These are phyloP conservation scores for Pleurotus cornucopiae DNA, from an alignment of 768 basidiomycete species.

Conservation along the genomic window DNA sequence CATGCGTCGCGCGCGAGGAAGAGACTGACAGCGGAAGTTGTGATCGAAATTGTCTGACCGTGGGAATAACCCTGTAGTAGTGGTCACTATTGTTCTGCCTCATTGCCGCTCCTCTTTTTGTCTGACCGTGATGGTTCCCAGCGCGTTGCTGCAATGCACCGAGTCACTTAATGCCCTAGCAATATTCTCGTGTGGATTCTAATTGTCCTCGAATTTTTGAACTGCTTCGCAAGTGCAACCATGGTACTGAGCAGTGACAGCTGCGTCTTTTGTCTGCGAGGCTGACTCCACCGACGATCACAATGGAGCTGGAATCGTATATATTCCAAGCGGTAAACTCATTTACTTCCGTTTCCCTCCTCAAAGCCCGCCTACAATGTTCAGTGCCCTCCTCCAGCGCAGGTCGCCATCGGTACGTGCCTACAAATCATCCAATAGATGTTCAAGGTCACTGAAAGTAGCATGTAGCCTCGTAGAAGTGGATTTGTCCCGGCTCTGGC, in stretches of 20 bases:
- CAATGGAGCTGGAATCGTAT: background rate
- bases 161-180: background rate
- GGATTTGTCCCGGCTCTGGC: background rate
- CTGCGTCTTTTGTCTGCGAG: background rate
- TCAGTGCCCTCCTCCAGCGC: background rate
- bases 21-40: too few relatives aligned
- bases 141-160: background rate
- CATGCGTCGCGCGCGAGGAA: background rate
- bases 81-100: background rate
- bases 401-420: background rate
- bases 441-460: too few relatives aligned
- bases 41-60: too few relatives aligned
- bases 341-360: background rate
- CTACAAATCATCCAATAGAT: background rate
- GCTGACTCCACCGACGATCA: background rate
- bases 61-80: too few relatives aligned
- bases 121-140: background rate
- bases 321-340: background rate
- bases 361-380: background rate
- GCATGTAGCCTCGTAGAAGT: too few relatives aligned
- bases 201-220: background rate
- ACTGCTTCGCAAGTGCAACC: background rate
- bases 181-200: background rate
- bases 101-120: background rate
- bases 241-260: background rate